Base-by-base conservation (phyloP, 2,329 filamentous ascomycete genomes). In the Magnaporthiopsis rhizophila region DNA sequence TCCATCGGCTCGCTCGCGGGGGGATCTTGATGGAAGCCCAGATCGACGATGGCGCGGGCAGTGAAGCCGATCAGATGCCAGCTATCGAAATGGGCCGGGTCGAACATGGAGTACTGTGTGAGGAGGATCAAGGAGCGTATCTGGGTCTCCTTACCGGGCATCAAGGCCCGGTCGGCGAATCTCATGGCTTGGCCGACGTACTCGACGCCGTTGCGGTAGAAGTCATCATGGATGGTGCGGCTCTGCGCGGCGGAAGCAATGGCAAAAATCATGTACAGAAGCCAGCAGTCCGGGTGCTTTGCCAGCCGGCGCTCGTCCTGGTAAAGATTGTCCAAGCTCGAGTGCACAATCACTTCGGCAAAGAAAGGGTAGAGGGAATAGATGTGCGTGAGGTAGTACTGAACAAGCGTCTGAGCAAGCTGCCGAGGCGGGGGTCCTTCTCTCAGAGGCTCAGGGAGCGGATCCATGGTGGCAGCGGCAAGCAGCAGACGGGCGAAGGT, bases 51-150 rank as follows among this genome's bases (percentile, higher is more conserved):
- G 7, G 92, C 91, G 65, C 94, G 86, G 57, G 91, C 91, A 8
- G 94, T 93, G 73, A 95, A 93, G 8, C 94, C 95, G 64, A 97
- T 90, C 67, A 97, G 77, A 68, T 95, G 93, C 93, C 95, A 98
- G 70, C 89, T 92, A 71, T 97, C 92, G 71, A 97, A 97, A 72
- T 96, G 92, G 58, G 88, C 86, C 2, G 94, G 93, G 70, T 98
- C 93, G 62, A 97, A 81, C 79, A 95, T 90, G 3, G 94, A 89
- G 74, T 97, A 98, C 70, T 96, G 87, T 0, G 92, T 92, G 63
- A 98, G 84, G 2, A 98, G 81, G 2, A 97, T 77, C 28, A 98
- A 81, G 0, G 92, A 92, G 74, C 97, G 93, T 21, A 98, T 92
- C 69, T 95, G 94, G 1, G 86, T 85, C 30, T 92, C 85, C 64